Percentiles rank a stretch among this genome's conserved stretches.
These are phyloP conservation scores for Penicillium olsonii DNA, from an alignment of 2,329 filamentous ascomycete species.

Conservation along the genomic window DNA sequence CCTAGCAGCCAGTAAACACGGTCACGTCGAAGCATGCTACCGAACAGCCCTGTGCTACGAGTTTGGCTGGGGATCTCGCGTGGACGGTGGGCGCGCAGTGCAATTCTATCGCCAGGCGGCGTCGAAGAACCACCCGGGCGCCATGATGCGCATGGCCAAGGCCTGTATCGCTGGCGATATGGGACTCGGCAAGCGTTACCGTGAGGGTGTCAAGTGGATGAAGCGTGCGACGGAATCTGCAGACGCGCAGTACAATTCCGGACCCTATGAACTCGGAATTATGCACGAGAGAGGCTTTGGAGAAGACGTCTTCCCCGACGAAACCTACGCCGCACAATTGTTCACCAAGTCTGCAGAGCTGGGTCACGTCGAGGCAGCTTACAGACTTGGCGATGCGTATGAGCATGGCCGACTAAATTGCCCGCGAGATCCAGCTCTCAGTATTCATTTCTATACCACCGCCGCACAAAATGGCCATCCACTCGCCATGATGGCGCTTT, in stretches of 20 bases:
- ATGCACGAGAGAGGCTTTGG: slow-evolving; percentile 93
- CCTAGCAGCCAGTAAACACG: slow-evolving; percentile 90
- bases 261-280: slow-evolving; percentile 84
- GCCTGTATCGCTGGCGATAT: slow-evolving; percentile 89
- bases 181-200: slow-evolving; percentile 77
- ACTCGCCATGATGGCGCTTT: slow-evolving; percentile 94
- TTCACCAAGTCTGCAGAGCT: slow-evolving; percentile 94
- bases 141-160: slow-evolving; percentile 87
- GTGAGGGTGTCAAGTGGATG: slow-evolving; percentile 94
- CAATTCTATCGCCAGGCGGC: slow-evolving; percentile 90
- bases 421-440: slow-evolving; percentile 86
- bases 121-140: slow-evolving; percentile 91
- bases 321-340: slow-evolving; percentile 85
- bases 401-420: slow-evolving; percentile 88
- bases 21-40: slow-evolving; percentile 94
- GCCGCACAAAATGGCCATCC: slow-evolving; percentile 83
- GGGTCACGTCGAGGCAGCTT: slow-evolving; percentile 82
- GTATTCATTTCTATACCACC: slow-evolving; percentile 95
- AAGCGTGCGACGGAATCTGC: slow-evolving; percentile 89
- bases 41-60: slow-evolving; percentile 94
- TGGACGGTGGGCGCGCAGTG: slow-evolving; percentile 86
- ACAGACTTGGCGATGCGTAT: slow-evolving; percentile 91
- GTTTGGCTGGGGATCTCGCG: slow-evolving; percentile 94
- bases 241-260: slow-evolving; percentile 87
- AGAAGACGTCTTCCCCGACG: slow-evolving; percentile 89